These are phyloP conservation scores for Raffaelea albimanens DNA, from an alignment of 2,329 filamentous ascomycete species.

Conservation along the genomic window DNA sequence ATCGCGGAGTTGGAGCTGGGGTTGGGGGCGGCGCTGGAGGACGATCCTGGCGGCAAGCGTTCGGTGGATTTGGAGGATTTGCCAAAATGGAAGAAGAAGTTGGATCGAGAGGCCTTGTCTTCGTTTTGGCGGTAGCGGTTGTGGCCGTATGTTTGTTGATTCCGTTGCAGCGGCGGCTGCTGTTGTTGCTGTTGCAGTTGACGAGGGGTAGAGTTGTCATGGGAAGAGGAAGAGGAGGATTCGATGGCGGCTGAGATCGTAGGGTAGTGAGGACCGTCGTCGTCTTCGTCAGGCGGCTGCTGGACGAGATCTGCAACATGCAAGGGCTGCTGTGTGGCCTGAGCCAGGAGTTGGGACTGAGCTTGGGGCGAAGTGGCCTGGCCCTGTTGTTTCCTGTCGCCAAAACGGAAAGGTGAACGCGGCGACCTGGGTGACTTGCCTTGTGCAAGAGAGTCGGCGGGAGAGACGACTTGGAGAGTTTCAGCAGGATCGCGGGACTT, in stretches of 20 bases:
- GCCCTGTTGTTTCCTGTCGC: slow-evolving; percentile 22
- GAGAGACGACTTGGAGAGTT: slow-evolving; percentile 22
- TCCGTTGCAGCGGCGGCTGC: slow-evolving; percentile 15
- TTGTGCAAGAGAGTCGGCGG: slow-evolving; percentile 22
- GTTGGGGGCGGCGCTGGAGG: background rate
- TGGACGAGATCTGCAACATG: slow-evolving; percentile 24
- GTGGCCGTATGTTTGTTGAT: slow-evolving; percentile 13
- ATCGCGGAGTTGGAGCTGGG: background rate
- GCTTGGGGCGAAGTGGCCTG: slow-evolving; percentile 7
- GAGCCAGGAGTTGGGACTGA: slow-evolving; percentile 1
- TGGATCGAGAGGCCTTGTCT: slow-evolving; percentile 35
- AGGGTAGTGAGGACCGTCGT: slow-evolving; percentile 16
- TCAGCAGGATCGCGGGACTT: slow-evolving; percentile 21
- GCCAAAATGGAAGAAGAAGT: slow-evolving; percentile 41
- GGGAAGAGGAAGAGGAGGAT: slow-evolving; percentile 9
- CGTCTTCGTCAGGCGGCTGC: slow-evolving; percentile 16
- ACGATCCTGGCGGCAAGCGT: slow-evolving; percentile 10
- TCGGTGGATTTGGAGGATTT: slow-evolving; percentile 35
- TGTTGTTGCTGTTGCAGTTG: background rate
- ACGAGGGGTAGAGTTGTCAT: slow-evolving; percentile 4
- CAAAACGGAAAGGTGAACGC: slow-evolving; percentile 34
- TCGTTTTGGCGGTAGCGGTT: slow-evolving; percentile 22
- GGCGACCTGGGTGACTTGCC: slow-evolving; percentile 33
- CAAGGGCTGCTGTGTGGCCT: slow-evolving; percentile 14
- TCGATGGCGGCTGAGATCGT: slow-evolving; percentile 19